Conservation (phyloP, 75 land plant species). For the Picea sitchensis region DNA sequence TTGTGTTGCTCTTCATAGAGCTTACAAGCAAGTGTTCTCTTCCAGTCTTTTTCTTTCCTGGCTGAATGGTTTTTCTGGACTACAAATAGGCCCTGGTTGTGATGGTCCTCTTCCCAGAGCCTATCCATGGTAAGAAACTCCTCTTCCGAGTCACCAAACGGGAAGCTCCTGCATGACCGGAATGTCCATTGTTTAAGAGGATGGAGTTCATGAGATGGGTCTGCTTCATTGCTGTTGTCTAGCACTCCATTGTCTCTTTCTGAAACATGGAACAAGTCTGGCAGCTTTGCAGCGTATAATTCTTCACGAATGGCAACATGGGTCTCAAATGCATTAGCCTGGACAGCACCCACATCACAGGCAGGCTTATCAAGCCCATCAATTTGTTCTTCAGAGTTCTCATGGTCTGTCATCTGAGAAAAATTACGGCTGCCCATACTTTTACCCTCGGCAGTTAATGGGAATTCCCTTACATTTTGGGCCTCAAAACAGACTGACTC, state of each 20-base stretch:
- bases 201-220: conserved; percentile 5
- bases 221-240: not conserved
- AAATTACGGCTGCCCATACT: not conserved
- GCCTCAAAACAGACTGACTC: not conserved
- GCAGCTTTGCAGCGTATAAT: not conserved
- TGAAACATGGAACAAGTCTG: not conserved
- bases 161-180: conserved; percentile 7
- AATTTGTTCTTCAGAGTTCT: not conserved
- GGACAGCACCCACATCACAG: not conserved
- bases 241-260: not conserved
- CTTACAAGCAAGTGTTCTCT: conserved; percentile 11
- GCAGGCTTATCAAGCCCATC: too few relatives aligned
- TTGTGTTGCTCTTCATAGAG: conserved; percentile 6
- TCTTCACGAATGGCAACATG: not conserved
- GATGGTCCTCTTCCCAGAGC: conserved; percentile 2
- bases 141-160: not conserved
- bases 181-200: conserved; percentile 2
- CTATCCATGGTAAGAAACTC: conserved; percentile 8
- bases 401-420: conserved; percentile 1
- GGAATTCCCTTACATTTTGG: not conserved
- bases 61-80: too few relatives aligned
- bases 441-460: not conserved
- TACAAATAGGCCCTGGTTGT: not conserved
- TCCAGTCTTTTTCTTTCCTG: conserved; percentile 12
- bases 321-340: not conserved